A percentile compares a stretch with the other conserved stretches of the same genome.
phyloP scores from a whole-genome alignment of 1,284 basidiomycete genomes.

The Earliella scabrosa region DNA sequence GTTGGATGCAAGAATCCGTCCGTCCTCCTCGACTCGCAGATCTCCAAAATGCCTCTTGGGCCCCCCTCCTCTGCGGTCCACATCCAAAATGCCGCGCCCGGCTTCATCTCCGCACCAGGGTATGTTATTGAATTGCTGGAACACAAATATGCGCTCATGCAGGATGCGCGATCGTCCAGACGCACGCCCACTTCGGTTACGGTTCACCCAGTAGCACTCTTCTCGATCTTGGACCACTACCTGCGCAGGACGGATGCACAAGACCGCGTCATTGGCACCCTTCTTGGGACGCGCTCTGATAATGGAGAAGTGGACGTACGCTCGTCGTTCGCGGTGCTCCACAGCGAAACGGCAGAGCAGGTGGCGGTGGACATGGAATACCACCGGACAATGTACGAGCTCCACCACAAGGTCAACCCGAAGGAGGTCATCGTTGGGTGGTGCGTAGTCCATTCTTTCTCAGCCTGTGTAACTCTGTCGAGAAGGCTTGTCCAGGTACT shows the following conservation, averaged over 20 bases:
- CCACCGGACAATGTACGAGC: slow-evolving; percentile 91
- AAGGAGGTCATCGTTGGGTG: slow-evolving; percentile 92
- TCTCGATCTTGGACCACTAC: slow-evolving; percentile 97
- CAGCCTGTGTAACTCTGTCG: slow-evolving; percentile 9
- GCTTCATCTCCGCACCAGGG: slow-evolving; percentile 39
- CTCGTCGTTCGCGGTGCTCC: slow-evolving; percentile 87
- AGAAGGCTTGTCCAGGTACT: slow-evolving; percentile 65
- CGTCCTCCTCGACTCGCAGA: slow-evolving; percentile 20
- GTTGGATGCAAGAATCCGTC: slow-evolving; percentile 16
- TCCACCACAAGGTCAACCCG: slow-evolving; percentile 84
- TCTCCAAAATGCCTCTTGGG: slow-evolving; percentile 65
- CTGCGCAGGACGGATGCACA: slow-evolving; percentile 84
- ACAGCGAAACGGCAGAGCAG: slow-evolving; percentile 91
- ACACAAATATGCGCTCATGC: not conserved
- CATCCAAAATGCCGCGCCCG: slow-evolving; percentile 51
- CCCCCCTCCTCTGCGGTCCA: slow-evolving; percentile 70
- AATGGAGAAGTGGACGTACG: slow-evolving; percentile 63
- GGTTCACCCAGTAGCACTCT: slow-evolving; percentile 91
- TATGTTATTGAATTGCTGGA: slow-evolving; percentile 19
- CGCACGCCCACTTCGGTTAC: slow-evolving; percentile 78
- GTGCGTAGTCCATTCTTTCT: slow-evolving; percentile 47
- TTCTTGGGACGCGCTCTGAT: slow-evolving; percentile 87
- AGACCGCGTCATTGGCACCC: slow-evolving; percentile 94
- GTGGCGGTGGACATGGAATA: slow-evolving; percentile 97
- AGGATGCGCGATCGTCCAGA: slow-evolving; percentile 37